These are phyloP conservation scores for Suhomyces bolitotheri DNA, from an alignment of 1,139 yeast species.

Conservation along the genomic window DNA sequence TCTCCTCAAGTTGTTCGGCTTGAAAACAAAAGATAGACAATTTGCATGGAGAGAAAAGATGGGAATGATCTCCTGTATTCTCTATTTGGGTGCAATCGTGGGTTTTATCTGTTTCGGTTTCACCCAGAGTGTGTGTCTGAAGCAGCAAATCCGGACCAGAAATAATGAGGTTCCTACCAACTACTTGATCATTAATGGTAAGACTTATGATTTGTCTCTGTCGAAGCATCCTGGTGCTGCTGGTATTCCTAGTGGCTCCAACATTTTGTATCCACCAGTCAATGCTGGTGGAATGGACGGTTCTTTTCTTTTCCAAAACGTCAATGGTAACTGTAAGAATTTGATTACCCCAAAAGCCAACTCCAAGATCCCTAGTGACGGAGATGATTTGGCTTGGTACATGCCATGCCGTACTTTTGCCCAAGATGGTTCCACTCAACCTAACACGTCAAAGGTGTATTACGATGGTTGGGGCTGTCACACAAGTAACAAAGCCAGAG, in stretches of 20 bases:
- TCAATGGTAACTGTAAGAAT: conserved; percentile 87
- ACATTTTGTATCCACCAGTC: conserved; percentile 77
- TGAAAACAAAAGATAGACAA: conserved; percentile 77
- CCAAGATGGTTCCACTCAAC: conserved; percentile 68
- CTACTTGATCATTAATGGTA: conserved; percentile 77
- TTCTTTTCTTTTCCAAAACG: conserved; percentile 87
- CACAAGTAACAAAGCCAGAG: conserved; percentile 68
- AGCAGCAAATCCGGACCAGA: conserved; percentile 47
- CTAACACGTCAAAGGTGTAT: conserved; percentile 60
- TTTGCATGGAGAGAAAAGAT: conserved; percentile 97
- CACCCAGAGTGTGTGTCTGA: conserved; percentile 78
- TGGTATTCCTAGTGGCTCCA: conserved; percentile 68
- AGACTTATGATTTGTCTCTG: conserved; percentile 67
- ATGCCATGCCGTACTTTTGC: conserved; percentile 82
- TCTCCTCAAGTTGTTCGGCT: conserved; percentile 68
- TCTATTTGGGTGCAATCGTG: conserved; percentile 72
- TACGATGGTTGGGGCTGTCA: conserved; percentile 93
- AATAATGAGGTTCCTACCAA: conserved; percentile 59
- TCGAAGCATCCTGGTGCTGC: conserved; percentile 81
- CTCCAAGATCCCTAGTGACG: conserved; percentile 68
- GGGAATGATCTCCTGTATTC: conserved; percentile 74
- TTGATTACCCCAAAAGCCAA: conserved; percentile 72
- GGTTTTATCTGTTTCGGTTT: conserved; percentile 92
- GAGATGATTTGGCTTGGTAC: conserved; percentile 83
- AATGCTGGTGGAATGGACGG: conserved; percentile 92